Evolutionary conservation across 2,329 filamentous ascomycete species (phyloP).

Genomic region (Didymella sp.): DNA sequence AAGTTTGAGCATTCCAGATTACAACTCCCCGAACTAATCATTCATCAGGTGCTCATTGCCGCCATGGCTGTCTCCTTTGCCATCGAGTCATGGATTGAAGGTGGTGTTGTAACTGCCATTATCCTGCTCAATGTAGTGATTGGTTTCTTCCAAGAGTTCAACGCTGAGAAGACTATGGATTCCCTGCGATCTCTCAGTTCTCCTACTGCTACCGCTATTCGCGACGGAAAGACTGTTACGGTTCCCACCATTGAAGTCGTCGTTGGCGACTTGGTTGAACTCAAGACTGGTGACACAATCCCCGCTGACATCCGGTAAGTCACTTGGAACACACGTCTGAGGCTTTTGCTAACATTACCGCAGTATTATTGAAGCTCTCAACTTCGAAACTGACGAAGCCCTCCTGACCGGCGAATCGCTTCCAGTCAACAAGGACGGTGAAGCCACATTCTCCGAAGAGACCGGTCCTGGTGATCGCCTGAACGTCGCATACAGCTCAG

Average conservation of each 20-base stretch:
- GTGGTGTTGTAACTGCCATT: slow-evolving; percentile 55
- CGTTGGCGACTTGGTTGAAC: slow-evolving; percentile 68
- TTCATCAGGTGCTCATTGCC: slow-evolving; percentile 51
- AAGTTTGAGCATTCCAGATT: slow-evolving; percentile 22
- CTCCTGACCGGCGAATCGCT: slow-evolving; percentile 74
- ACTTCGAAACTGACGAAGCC: slow-evolving; percentile 77
- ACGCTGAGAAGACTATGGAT: slow-evolving; percentile 58
- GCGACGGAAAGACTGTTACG: slow-evolving; percentile 60
- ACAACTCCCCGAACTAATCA: too few species aligned
- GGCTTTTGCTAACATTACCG: background rate
- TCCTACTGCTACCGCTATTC: slow-evolving; percentile 55
- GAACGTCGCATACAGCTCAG: slow-evolving; percentile 74
- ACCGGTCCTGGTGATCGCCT: slow-evolving; percentile 70
- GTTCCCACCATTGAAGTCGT: slow-evolving; percentile 67
- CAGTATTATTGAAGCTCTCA: slow-evolving; percentile 66
- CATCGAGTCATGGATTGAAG: slow-evolving; percentile 56
- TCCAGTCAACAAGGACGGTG: slow-evolving; percentile 68
- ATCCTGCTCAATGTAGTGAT: slow-evolving; percentile 55
- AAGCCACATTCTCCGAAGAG: slow-evolving; percentile 59
- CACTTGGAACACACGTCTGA: rapidly evolving
- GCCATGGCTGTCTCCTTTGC: slow-evolving; percentile 57
- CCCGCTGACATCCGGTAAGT: slow-evolving; percentile 68
- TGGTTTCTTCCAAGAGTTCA: slow-evolving; percentile 57
- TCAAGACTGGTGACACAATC: slow-evolving; percentile 70
- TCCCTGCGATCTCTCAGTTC: slow-evolving; percentile 54